A percentile compares a stretch with the other conserved stretches of the same genome.
Conservation (phyloP, 1,284 basidiomycete genomes). For the Rhodotorula sp. region DNA sequence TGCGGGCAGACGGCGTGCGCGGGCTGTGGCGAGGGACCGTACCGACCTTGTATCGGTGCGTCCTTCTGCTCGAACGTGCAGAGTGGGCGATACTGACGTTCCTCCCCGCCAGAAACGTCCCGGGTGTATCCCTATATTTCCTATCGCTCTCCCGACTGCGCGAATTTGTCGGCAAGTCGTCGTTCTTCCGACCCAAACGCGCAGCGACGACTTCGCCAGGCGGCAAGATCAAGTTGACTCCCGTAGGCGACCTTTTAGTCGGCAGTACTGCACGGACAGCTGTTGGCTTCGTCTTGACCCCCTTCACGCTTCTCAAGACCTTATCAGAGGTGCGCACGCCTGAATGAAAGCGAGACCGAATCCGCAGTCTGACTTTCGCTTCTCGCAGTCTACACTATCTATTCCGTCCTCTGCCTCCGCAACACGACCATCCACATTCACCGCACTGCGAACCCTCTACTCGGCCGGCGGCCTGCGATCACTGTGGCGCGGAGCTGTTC, state of each 20-base stretch:
- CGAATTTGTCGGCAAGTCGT: conserved; percentile 49
- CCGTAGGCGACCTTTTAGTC: conserved; percentile 77
- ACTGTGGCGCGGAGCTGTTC: conserved; percentile 59
- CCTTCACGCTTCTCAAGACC: conserved; percentile 91
- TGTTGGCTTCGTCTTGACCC: conserved; percentile 87
- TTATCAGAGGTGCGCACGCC: conserved; percentile 71
- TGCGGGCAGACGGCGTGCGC: conserved; percentile 51
- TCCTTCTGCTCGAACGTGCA: background rate
- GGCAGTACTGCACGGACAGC: conserved; percentile 80
- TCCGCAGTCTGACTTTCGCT: background rate
- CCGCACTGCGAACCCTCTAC: conserved; percentile 31
- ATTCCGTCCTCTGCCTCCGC: background rate
- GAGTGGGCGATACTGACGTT: too few species aligned
- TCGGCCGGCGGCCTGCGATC: conserved; percentile 27
- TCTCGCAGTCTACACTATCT: conserved; percentile 12
- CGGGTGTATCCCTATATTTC: conserved; percentile 90
- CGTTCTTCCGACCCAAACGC: conserved; percentile 13
- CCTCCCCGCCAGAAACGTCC: conserved; percentile 67
- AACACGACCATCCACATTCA: conserved; percentile 17
- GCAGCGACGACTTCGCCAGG: conserved; percentile 3
- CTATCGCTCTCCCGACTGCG: conserved; percentile 78
- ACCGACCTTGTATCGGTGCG: conserved; percentile 71
- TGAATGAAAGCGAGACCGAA: background rate
- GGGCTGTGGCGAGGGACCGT: conserved; percentile 74
- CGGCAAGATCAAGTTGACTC: conserved; percentile 32